A percentile compares a stretch with the other conserved stretches of the same genome.
These are phyloP conservation scores for Mimosa bimucronata DNA, from an alignment of 306 rosid species.

Conservation along the genomic window DNA sequence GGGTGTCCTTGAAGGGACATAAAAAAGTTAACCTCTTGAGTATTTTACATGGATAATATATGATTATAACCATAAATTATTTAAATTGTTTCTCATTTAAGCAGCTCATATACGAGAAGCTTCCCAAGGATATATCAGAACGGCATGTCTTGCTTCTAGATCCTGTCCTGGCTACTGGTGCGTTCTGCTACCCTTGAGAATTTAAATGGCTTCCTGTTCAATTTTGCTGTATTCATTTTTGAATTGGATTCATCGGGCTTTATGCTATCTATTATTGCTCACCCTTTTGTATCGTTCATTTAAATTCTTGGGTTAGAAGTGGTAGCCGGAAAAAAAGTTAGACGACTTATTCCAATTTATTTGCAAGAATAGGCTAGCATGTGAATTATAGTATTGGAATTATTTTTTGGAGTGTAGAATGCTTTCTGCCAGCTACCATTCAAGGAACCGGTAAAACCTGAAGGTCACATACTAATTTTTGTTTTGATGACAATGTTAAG, in stretches of 20 bases:
- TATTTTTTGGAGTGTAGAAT: background rate
- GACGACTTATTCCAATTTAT: background rate
- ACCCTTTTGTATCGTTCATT: slow-evolving; percentile 3
- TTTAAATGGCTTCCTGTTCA: slow-evolving; percentile 25
- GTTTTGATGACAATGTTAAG: background rate
- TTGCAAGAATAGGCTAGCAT: slow-evolving; percentile 2
- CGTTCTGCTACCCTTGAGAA: slow-evolving; percentile 13
- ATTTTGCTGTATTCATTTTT: slow-evolving; percentile 15
- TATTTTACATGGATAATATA: background rate
- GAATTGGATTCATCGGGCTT: slow-evolving; percentile 22
- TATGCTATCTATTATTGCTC: background rate
- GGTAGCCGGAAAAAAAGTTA: background rate
- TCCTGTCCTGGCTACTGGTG: slow-evolving; percentile 99
- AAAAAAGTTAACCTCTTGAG: slow-evolving; percentile 7
- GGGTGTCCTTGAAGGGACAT: background rate
- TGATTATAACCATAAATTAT: slow-evolving; percentile 27
- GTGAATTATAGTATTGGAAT: background rate
- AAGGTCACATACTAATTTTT: background rate
- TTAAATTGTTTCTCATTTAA: slow-evolving; percentile 41
- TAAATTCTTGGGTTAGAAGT: slow-evolving; percentile 29
- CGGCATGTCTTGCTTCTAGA: slow-evolving; percentile 98
- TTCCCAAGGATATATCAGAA: slow-evolving; percentile 95
- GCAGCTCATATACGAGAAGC: slow-evolving; percentile 97
- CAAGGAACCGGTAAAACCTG: slow-evolving; percentile 23
- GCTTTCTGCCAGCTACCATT: background rate